These are phyloP conservation scores for Auriscalpium orientale DNA, from an alignment of 768 basidiomycete genomes.

Conservation along the genomic window DNA sequence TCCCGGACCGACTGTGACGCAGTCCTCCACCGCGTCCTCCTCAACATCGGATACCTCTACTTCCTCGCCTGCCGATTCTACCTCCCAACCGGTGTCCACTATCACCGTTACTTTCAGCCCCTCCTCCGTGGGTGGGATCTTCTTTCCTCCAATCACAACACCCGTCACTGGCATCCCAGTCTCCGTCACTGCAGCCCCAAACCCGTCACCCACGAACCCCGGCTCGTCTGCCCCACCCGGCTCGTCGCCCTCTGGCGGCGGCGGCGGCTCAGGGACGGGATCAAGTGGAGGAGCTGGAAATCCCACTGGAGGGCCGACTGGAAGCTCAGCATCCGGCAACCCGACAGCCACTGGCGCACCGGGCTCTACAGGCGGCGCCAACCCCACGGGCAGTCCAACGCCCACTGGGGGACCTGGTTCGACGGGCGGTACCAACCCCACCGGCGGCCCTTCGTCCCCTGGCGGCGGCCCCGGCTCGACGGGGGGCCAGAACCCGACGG, in stretches of 20 bases:
- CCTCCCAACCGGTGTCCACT: background rate
- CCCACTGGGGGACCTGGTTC: background rate
- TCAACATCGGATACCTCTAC: background rate
- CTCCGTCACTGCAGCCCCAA: background rate
- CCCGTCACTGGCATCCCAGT: background rate
- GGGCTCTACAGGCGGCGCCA: background rate
- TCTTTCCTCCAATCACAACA: background rate
- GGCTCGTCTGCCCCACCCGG: no score
- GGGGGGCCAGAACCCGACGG: background rate
- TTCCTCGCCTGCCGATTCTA: background rate
- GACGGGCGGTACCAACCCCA: background rate
- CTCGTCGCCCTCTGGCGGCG: no score
- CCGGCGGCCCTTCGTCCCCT: background rate
- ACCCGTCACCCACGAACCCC: no score
- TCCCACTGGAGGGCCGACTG: no score
- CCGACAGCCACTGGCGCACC: no score
- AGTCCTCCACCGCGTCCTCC: background rate
- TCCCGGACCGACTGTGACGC: background rate
- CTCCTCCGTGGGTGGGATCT: background rate
- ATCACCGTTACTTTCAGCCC: no score
- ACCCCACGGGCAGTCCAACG: background rate
- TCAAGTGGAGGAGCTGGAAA: no score
- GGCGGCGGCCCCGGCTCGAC: background rate
- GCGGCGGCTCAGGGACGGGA: no score
- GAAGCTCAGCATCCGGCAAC: no score